phyloP scores from a whole-genome alignment of 83 land plant genomes.

The Thuja plicata region DNA sequence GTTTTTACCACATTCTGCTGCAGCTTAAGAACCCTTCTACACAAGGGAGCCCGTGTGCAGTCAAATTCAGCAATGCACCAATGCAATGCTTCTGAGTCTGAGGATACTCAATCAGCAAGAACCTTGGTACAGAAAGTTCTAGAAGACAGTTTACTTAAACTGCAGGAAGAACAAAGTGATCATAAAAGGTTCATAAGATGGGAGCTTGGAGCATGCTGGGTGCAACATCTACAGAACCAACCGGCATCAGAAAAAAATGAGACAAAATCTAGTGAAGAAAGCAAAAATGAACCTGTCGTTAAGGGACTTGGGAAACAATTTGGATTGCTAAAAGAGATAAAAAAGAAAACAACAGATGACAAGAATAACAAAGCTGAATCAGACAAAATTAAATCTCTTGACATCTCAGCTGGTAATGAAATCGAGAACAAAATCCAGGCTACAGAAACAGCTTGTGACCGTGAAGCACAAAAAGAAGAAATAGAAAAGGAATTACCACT shows the following conservation, averaged over 20 bases:
- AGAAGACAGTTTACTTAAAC: constrained; percentile 53
- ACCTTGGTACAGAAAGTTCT: constrained; percentile 39
- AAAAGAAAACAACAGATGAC: constrained; percentile 31
- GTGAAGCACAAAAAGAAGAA: constrained; percentile 38
- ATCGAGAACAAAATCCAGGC: constrained; percentile 3
- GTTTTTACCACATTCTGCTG: constrained; percentile 9
- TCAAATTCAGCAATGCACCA: constrained; percentile 23
- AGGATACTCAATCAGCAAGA: constrained; percentile 35
- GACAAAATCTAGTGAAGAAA: constrained; percentile 36
- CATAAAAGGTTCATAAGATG: constrained; percentile 62
- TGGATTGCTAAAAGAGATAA: constrained; percentile 54
- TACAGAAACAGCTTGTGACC: constrained; percentile 16
- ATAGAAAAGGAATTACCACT: constrained; percentile 25
- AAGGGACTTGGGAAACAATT: constrained; percentile 68
- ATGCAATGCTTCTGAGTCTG: constrained; percentile 18
- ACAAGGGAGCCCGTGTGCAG: constrained; percentile 21
- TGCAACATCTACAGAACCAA: constrained; percentile 86
- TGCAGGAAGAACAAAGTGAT: constrained; percentile 32
- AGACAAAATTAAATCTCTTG: constrained; percentile 24
- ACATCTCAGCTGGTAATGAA: constrained; percentile 8
- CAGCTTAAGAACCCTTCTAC: constrained; percentile 77
- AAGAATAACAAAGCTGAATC: constrained; percentile 1
- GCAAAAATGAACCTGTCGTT: constrained; percentile 37
- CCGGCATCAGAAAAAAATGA: constrained; percentile 60
- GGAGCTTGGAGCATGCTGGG: constrained; percentile 98